Conservation (phyloP, 1,284 basidiomycete species). For the Tausonia pullulans region DNA sequence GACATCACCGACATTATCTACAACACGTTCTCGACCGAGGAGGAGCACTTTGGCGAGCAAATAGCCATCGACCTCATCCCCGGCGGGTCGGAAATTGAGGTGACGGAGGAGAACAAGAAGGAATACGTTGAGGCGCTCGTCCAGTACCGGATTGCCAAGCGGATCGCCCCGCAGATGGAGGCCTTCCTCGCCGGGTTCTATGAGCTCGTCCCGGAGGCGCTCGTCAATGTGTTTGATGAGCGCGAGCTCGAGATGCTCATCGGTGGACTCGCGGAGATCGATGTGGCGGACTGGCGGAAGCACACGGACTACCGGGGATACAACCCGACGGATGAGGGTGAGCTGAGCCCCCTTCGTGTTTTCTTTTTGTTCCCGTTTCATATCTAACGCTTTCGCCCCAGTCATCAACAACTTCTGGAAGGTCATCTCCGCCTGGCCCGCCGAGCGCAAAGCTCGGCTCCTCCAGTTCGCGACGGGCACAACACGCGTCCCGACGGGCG, state of each 20-base stretch:
- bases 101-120: slow-evolving; percentile 97
- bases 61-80: slow-evolving; percentile 86
- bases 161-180: slow-evolving; percentile 89
- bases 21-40: slow-evolving; percentile 82
- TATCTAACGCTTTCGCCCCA: not conserved
- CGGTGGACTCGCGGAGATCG: slow-evolving; percentile 97
- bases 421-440: slow-evolving; percentile 87
- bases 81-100: slow-evolving; percentile 69
- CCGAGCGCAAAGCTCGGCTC: slow-evolving; percentile 81
- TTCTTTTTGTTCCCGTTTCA: not conserved
- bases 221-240: slow-evolving; percentile 96
- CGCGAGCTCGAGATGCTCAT: slow-evolving; percentile 91
- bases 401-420: slow-evolving; percentile 99
- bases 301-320: slow-evolving; percentile 42
- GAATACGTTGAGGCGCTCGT: slow-evolving; percentile 86
- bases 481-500: slow-evolving; percentile 91
- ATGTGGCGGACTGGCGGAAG: slow-evolving; percentile 53
- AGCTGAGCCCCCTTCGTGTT: not conserved
- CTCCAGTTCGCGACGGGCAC: slow-evolving; percentile 97
- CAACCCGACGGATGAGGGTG: slow-evolving; percentile 52
- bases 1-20: slow-evolving; percentile 88
- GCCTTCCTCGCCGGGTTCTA: slow-evolving; percentile 91
- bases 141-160: slow-evolving; percentile 81
- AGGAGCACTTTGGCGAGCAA: slow-evolving; percentile 94
- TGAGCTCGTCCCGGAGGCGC: slow-evolving; percentile 86